Percentiles rank a stretch among this genome's conserved stretches.
Evolutionary conservation across 75 land plant genomes (phyloP).

Genomic region (Cupressus sempervirens): DNA sequence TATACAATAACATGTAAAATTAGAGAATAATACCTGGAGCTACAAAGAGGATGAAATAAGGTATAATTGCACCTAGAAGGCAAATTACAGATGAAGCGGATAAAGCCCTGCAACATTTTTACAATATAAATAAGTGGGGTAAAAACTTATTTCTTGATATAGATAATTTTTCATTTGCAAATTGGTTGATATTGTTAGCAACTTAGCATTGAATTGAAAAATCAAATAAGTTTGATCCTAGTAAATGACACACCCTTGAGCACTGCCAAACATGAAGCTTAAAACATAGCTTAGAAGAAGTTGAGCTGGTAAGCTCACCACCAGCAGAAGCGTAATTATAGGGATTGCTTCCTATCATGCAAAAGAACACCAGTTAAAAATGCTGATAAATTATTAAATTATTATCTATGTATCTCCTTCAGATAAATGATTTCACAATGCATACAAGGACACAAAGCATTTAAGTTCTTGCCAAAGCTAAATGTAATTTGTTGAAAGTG

Average conservation of each 20-base stretch:
- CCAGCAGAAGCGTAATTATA: conserved; percentile 15
- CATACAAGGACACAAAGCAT: too few species aligned
- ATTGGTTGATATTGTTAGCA: not conserved
- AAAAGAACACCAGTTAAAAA: not conserved
- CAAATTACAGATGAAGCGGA: conserved; percentile 17
- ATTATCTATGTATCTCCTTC: not conserved
- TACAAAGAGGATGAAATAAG: conserved; percentile 17
- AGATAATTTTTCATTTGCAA: not conserved
- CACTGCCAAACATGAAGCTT: conserved; percentile 24
- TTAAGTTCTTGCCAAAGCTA: too few species aligned
- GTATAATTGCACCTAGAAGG: conserved; percentile 18
- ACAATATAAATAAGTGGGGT: not conserved
- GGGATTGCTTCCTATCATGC: conserved; percentile 21
- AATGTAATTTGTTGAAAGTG: too few species aligned
- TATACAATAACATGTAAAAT: not conserved
- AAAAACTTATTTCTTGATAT: not conserved
- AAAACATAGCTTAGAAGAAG: conserved; percentile 21
- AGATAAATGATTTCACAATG: not conserved
- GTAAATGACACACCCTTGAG: conserved; percentile 17
- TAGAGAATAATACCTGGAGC: conserved; percentile 15
- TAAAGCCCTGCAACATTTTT: conserved; percentile 19
- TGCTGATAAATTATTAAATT: not conserved
- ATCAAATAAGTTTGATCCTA: not conserved
- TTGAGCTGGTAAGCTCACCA: conserved; percentile 22
- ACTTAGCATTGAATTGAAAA: not conserved